Base-by-base conservation (phyloP, 108 stramenopile species). In the Cyclotella baltica region DNA sequence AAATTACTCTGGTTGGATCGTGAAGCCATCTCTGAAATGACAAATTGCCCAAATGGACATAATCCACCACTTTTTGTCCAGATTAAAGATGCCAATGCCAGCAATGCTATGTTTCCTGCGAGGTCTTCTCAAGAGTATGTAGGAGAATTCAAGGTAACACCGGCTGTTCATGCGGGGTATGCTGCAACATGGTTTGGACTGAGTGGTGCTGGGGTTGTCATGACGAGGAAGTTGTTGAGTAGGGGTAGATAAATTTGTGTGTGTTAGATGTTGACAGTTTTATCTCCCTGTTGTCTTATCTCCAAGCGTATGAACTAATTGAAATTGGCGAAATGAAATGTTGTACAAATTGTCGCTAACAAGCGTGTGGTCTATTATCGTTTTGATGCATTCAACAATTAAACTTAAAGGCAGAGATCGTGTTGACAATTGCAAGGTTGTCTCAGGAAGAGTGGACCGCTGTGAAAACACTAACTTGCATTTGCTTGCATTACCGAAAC, bases 181-280 rank as follows among this genome's bases (percentile, higher is more conserved):
- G 95, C 95, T 9, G 71, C 77, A 20, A 96, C 95, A 0, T 96
- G 95, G 95, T 96, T 87, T 84, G 91, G 91, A 4, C 76, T 96
- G 67, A 84, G 90, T 33, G 81, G 73, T 13, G 95, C 95, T 20
- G 95, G 95, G n/a, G 59, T 91, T 51, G 73, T 90, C 53, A 92
- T 96, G 93, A 96, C 93, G 0, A 75, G 90, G 58, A 93, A 90
- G 71, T 70, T 96, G 36, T 84, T 95, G 38, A 81, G 75, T 0
- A 77, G 84, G 70, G 89, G 90, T 27, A 78, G 89, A 67, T 82
- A 38, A 43, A 67, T 19, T 18, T 46, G 6, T 47, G 1, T 27
- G 18, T 3, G 3, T 6, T 23, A 2, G 2, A 20, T 22, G 9
- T 22, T 28, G 38, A 16, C 20, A 30, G 5, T 61, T n/a, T 53